Evolutionary conservation across 225 moss, liverwort and hornwort genomes (phyloP).

Genomic region (Antitrichia curtipendula): DNA sequence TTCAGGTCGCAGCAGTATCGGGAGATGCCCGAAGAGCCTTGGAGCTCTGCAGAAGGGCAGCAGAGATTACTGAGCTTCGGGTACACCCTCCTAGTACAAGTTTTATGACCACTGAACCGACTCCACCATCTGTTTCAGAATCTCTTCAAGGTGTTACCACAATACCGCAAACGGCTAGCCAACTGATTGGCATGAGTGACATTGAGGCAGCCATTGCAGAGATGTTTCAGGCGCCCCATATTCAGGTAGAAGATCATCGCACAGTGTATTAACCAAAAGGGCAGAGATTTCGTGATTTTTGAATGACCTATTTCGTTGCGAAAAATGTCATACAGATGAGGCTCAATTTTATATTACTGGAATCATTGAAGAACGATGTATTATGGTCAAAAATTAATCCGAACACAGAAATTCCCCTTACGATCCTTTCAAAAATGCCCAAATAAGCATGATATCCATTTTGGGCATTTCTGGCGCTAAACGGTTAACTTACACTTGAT

Average conservation of each 20-base stretch:
- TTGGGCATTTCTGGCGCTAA: background rate
- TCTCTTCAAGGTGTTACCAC: background rate
- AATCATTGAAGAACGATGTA: background rate
- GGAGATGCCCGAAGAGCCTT: conserved; percentile 88
- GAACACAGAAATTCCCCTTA: background rate
- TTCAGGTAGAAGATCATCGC: conserved; percentile 39
- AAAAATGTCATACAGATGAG: background rate
- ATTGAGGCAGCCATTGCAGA: conserved; percentile 85
- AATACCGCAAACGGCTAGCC: background rate
- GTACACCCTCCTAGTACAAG: background rate
- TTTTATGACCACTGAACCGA: background rate
- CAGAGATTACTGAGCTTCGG: conserved; percentile 71
- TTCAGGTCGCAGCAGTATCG: conserved; percentile 88
- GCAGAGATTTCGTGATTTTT: background rate
- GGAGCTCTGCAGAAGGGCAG: conserved; percentile 89
- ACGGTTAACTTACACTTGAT: background rate
- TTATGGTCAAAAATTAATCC: background rate
- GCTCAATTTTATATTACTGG: background rate
- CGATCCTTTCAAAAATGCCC: too few species aligned
- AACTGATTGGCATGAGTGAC: conserved; percentile 61
- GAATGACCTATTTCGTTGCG: background rate
- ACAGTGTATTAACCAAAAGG: background rate
- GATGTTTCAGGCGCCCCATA: conserved; percentile 89
- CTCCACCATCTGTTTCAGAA: background rate
- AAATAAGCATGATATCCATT: background rate